Conservation (phyloP, 306 rosid species). For the Castanospermum australe region DNA sequence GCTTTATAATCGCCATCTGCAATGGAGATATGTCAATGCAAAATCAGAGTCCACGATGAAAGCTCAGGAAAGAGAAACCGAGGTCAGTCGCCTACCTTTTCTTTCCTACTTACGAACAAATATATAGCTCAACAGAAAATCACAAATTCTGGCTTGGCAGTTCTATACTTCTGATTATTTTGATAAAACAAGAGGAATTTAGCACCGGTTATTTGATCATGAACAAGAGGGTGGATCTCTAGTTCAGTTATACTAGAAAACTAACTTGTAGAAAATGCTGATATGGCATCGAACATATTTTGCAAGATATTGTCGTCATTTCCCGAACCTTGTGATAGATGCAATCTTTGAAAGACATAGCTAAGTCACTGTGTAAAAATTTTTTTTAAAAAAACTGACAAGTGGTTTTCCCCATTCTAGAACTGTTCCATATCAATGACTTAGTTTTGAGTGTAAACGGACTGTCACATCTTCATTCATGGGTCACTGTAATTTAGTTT, state of each 20-base stretch:
- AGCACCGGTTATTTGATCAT: not conserved
- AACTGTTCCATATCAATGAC: not conserved
- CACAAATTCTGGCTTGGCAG: not conserved
- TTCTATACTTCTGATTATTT: not conserved
- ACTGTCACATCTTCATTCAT: not conserved
- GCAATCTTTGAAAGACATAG: not conserved
- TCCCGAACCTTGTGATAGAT: not conserved
- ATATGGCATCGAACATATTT: not conserved
- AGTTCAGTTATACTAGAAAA: not conserved
- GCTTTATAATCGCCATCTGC: constrained; percentile 66
- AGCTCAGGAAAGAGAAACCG: constrained; percentile 59
- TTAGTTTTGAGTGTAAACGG: not conserved
- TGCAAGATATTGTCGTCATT: not conserved
- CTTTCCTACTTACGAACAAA: not conserved
- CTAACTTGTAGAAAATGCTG: not conserved
- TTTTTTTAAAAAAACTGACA: too few relatives aligned
- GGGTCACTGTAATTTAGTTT: constrained; percentile 1
- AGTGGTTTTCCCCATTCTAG: not conserved
- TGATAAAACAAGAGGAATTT: not conserved
- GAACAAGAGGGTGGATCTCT: not conserved
- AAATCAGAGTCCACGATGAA: constrained; percentile 44
- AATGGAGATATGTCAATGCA: constrained; percentile 81
- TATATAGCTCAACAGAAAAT: not conserved
- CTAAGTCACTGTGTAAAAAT: not conserved
- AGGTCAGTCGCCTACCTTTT: constrained; percentile 42